Percentiles rank a stretch among this genome's conserved stretches.
Evolutionary conservation across 768 basidiomycete species (phyloP).

Genomic region (Aureoboletus auriporus): DNA sequence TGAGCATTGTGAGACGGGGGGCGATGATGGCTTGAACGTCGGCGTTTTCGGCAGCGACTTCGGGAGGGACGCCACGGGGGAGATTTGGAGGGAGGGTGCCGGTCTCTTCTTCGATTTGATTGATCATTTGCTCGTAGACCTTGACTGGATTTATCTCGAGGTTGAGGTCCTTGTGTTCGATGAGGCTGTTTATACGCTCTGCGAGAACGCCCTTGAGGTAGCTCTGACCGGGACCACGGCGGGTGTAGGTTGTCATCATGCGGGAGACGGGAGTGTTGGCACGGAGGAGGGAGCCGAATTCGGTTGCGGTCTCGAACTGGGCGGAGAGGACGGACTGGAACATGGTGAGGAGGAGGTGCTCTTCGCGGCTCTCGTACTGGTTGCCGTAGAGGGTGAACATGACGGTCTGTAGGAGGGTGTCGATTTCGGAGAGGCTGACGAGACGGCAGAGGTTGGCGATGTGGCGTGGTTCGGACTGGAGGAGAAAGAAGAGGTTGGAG

Average conservation of each 20-base stretch:
- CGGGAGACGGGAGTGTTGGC: slow-evolving; percentile 99
- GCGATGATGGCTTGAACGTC: slow-evolving; percentile 99
- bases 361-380: slow-evolving; percentile 97
- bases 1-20: slow-evolving; percentile 95
- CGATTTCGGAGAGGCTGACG: slow-evolving; percentile 94
- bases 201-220: slow-evolving; percentile 97
- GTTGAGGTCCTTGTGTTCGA: slow-evolving; percentile 99
- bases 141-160: slow-evolving; percentile 99
- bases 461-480: slow-evolving; percentile 97
- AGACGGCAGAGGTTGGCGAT: slow-evolving; percentile 95
- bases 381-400: slow-evolving; percentile 99
- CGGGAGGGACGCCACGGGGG: slow-evolving; percentile 90
- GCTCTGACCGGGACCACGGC: slow-evolving; percentile 96
- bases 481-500: slow-evolving; percentile 97
- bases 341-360: slow-evolving; percentile 98
- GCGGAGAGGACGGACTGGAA: slow-evolving; percentile 98
- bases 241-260: slow-evolving; percentile 99
- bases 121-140: slow-evolving; percentile 99
- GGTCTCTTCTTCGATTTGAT: slow-evolving; percentile 97
- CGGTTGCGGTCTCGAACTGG: slow-evolving; percentile 98
- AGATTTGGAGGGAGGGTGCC: slow-evolving; percentile 88
- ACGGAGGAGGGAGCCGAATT: slow-evolving; percentile 96
- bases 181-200: slow-evolving; percentile 96
- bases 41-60: slow-evolving; percentile 87
- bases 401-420: slow-evolving; percentile 97